phyloP scores from a whole-genome alignment of 352 stramenopile genomes.

The Phytophthora citrophthora region DNA sequence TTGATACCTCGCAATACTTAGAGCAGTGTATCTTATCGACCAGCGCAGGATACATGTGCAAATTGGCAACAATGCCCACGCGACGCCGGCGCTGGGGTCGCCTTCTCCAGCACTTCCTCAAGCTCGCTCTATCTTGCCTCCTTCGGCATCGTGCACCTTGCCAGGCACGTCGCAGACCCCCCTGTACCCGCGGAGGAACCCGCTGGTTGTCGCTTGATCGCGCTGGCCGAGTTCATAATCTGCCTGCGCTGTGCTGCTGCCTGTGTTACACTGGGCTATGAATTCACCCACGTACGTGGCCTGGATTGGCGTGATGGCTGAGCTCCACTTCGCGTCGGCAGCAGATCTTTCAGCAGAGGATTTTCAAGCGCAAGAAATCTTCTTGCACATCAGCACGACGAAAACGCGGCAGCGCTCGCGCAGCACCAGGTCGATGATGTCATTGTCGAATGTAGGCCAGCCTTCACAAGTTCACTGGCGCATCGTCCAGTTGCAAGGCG shows the following conservation, averaged over 20 bases:
- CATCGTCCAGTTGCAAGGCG: slow-evolving; percentile 11
- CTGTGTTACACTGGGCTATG: neutral
- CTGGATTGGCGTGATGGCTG: slow-evolving; percentile 5
- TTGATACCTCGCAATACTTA: slow-evolving; percentile 15
- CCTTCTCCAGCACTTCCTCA: slow-evolving; percentile 10
- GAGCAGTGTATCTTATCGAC: slow-evolving; percentile 3
- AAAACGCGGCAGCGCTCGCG: slow-evolving; percentile 16
- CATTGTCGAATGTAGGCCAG: slow-evolving; percentile 1
- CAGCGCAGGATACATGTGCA: slow-evolving; percentile 29
- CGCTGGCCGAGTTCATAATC: slow-evolving; percentile 20
- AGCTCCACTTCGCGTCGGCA: slow-evolving; percentile 17
- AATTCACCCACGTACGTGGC: neutral
- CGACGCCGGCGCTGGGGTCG: neutral
- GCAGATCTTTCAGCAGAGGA: slow-evolving; percentile 22
- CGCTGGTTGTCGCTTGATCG: slow-evolving; percentile 17
- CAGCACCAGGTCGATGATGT: slow-evolving; percentile 22
- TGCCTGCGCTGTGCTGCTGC: slow-evolving; percentile 4
- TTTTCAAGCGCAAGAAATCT: slow-evolving; percentile 25
- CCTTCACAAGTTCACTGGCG: slow-evolving; percentile 1
- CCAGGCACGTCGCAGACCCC: slow-evolving; percentile 29
- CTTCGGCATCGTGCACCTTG: slow-evolving; percentile 20
- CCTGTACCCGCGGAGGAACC: slow-evolving; percentile 26
- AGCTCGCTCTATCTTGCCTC: slow-evolving; percentile 36
- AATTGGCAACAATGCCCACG: slow-evolving; percentile 11
- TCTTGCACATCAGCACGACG: slow-evolving; percentile 29